Percentiles rank a stretch among this genome's conserved stretches.
Evolutionary conservation across 2,329 filamentous ascomycete species (phyloP).

Genomic region (Neopestalotiopsis sp.): DNA sequence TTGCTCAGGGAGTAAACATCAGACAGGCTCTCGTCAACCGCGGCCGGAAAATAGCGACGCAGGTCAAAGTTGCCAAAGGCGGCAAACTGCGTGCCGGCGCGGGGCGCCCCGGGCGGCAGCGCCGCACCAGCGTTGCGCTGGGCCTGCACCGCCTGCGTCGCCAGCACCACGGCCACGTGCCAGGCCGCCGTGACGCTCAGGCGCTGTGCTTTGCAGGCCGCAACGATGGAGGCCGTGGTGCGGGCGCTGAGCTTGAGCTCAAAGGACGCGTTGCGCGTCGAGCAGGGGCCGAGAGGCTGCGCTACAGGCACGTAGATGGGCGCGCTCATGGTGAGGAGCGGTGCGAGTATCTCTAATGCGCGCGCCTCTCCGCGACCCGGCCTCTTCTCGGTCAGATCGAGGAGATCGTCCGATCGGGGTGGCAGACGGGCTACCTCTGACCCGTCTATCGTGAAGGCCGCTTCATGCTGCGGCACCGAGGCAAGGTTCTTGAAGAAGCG

Average conservation of each 20-base stretch:
- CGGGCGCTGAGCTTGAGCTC: constrained; percentile 15
- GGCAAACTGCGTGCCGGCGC: constrained; percentile 18
- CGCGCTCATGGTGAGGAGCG: constrained; percentile 16
- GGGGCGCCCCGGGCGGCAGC: not conserved
- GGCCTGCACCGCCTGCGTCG: constrained; percentile 19
- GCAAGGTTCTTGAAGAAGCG: constrained; percentile 20
- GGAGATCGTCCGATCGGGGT: constrained; percentile 21
- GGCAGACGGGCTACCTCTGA: constrained; percentile 19
- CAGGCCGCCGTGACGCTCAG: constrained; percentile 21
- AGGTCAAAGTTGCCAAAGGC: constrained; percentile 22
- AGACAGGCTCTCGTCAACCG: not conserved
- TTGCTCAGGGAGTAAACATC: constrained; percentile 19
- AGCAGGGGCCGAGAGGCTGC: constrained; percentile 16
- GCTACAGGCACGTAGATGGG: constrained; percentile 17
- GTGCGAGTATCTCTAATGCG: constrained; percentile 19
- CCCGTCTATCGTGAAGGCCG: constrained; percentile 4
- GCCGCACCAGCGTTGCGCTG: constrained; percentile 8
- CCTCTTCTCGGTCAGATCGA: constrained; percentile 18
- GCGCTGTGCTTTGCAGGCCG: constrained; percentile 19
- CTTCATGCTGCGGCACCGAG: not conserved
- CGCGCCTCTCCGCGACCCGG: constrained; percentile 20
- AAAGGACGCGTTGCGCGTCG: constrained; percentile 15
- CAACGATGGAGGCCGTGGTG: constrained; percentile 15
- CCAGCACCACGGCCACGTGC: constrained; percentile 20
- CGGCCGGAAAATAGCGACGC: constrained; percentile 20